phyloP scores from a whole-genome alignment of 768 basidiomycete species.

The Boletus pseudo-olivaceus region DNA sequence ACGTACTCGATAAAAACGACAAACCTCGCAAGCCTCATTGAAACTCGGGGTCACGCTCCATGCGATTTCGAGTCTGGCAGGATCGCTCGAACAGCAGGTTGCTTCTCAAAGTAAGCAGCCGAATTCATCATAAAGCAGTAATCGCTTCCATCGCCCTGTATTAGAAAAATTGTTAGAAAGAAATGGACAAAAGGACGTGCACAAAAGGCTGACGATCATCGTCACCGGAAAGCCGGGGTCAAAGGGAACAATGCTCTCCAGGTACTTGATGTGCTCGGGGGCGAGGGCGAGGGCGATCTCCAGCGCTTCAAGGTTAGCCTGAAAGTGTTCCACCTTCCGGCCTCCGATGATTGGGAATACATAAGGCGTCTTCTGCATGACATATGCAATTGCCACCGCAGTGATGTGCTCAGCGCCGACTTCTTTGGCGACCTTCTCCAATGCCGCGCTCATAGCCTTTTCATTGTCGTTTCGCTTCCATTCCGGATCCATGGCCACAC shows the following conservation, averaged over 20 bases:
- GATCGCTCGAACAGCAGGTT: constrained; percentile 10
- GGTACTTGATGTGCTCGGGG: constrained; percentile 35
- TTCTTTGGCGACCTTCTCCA: constrained; percentile 39
- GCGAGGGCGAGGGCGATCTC: constrained; percentile 37
- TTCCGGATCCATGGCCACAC: constrained; percentile 15
- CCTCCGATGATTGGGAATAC: constrained; percentile 44
- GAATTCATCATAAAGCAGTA: constrained; percentile 14
- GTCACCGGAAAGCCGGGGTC: constrained; percentile 37
- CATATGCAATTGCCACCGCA: constrained; percentile 41
- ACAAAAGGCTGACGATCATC: constrained; percentile 29
- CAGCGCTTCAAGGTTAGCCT: constrained; percentile 42
- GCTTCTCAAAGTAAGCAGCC: constrained; percentile 23
- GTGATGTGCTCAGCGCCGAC: constrained; percentile 35
- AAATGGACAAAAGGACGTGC: too few relatives aligned
- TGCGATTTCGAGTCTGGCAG: not conserved
- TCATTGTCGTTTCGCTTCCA: constrained; percentile 38
- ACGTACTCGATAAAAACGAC: not conserved
- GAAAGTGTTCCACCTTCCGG: constrained; percentile 42
- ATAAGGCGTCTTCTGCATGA: constrained; percentile 44
- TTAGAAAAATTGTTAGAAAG: not conserved
- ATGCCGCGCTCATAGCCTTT: constrained; percentile 32
- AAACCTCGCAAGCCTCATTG: not conserved
- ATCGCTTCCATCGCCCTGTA: constrained; percentile 27
- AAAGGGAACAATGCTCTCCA: constrained; percentile 38
- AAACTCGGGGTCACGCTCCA: not conserved